Conservation (phyloP, 2,329 filamentous ascomycete genomes). For the Fusarium tupiense region DNA sequence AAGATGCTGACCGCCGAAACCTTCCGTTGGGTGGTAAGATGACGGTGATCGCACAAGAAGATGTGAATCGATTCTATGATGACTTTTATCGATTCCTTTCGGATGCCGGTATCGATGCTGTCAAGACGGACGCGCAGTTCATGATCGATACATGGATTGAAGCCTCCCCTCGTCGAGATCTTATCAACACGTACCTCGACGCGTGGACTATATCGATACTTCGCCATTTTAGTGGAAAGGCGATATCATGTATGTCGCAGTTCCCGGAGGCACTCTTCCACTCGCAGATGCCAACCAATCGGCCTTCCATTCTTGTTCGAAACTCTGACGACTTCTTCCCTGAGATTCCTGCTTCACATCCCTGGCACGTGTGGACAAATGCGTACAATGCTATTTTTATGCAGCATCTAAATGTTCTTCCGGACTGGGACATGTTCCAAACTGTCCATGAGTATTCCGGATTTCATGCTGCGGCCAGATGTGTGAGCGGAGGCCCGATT, state of each 20-base stretch:
- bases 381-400: conserved; percentile 88
- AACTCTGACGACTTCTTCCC: conserved; percentile 97
- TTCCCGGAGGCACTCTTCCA: conserved; percentile 87
- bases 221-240: conserved; percentile 78
- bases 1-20: conserved; percentile 57
- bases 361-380: conserved; percentile 96
- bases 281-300: conserved; percentile 80
- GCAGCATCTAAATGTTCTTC: conserved; percentile 84
- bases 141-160: conserved; percentile 80
- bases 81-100: conserved; percentile 91
- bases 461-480: conserved; percentile 91
- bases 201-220: conserved; percentile 84
- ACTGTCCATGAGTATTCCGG: conserved; percentile 73
- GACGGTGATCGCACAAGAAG: conserved; percentile 76
- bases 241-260: conserved; percentile 96
- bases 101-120: conserved; percentile 79
- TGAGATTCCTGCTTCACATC: conserved; percentile 79
- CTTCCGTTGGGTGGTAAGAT: conserved; percentile 70
- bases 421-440: conserved; percentile 82
- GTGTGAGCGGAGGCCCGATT: conserved; percentile 89
- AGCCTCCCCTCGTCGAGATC: conserved; percentile 73
- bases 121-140: conserved; percentile 95
- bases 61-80: conserved; percentile 81
- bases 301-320: conserved; percentile 77
- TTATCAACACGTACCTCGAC: conserved; percentile 82